Base-by-base conservation (phyloP, 179 eudicot genomes). In the Carnegiea gigantea region DNA sequence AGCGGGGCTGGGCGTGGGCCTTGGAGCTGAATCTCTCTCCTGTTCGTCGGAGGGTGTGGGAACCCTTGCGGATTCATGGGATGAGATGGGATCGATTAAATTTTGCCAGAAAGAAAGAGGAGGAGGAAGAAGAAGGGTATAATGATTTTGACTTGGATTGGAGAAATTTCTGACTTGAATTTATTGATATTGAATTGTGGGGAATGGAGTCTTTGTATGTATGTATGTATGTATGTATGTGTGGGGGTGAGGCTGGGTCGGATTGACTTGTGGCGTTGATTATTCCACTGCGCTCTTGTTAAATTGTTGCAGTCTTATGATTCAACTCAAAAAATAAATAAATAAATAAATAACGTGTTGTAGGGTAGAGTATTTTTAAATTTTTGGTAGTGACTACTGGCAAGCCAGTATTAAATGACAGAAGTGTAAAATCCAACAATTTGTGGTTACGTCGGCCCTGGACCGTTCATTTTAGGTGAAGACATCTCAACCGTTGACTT, bases 1-100 rank as follows among this genome's bases (percentile, higher is more conserved):
- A 94, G 91, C 1, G 92, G 93, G 11, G 97, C 36, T 1, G 98
- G 98, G 0, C 97, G 89, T 1, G 95, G 95, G 12, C 98, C 98
- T 53, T 90, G 95, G 9, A 94, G 87, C 36, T 80, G 84, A 36
- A 67, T 82, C 21, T 88, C 87, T 77, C 84, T 89, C 28, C 83
- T 87, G 7, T 80, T 79, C 15, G 91, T 84, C 5, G 89, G 80
- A 7, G 90, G 78, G 43, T 83, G 81, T 3, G 73, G 77, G 65
- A 81, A 73, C 83, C 84, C 84, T 9, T 65, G 81, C 79, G 68
- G 88, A 75, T 83, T 28, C 85, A 82, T 85, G 0, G 23, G n/a
- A 40, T 40, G 44, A 40, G 44, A 40, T 40, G 21, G 28, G 21
- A 15, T 54, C 6, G 62, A 62, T 23, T 62, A 11, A 62, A n/a